These are phyloP conservation scores for Leccinum truebloodii DNA, from an alignment of 768 basidiomycete species.

Conservation along the genomic window DNA sequence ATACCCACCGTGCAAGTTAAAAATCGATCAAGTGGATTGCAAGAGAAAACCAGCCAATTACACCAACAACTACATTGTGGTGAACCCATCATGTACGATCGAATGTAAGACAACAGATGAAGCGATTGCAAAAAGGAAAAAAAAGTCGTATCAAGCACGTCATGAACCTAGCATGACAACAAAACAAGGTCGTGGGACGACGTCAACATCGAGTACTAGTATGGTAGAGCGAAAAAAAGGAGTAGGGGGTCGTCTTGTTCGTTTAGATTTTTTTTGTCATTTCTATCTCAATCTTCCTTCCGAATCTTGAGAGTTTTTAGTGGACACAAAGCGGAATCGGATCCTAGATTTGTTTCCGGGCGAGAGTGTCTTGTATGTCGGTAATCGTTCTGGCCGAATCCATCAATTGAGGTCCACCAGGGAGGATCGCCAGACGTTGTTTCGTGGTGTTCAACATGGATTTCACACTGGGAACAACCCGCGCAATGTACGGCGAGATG, in stretches of 20 bases:
- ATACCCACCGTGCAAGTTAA: background rate
- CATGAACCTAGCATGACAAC: constrained; percentile 30
- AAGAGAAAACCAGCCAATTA: constrained; percentile 13
- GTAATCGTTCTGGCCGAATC: constrained; percentile 70
- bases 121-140: constrained; percentile 10
- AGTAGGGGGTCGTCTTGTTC: constrained; percentile 1
- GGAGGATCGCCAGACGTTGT: constrained; percentile 76
- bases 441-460: constrained; percentile 75
- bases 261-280: background rate
- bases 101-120: background rate
- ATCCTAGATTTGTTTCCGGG: constrained; percentile 39
- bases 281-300: background rate
- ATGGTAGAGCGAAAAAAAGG: background rate
- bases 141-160: constrained; percentile 15
- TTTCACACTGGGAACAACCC: constrained; percentile 80
- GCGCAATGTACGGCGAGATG: constrained; percentile 78
- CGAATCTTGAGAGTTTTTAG: background rate
- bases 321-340: background rate
- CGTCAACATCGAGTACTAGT: constrained; percentile 1
- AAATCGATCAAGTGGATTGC: constrained; percentile 10
- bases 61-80: constrained; percentile 26
- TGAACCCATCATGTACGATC: constrained; percentile 10
- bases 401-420: constrained; percentile 63
- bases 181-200: background rate
- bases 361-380: constrained; percentile 74